phyloP scores from a whole-genome alignment of 2,329 filamentous ascomycete genomes.

The Alternaria angustiovoidea region DNA sequence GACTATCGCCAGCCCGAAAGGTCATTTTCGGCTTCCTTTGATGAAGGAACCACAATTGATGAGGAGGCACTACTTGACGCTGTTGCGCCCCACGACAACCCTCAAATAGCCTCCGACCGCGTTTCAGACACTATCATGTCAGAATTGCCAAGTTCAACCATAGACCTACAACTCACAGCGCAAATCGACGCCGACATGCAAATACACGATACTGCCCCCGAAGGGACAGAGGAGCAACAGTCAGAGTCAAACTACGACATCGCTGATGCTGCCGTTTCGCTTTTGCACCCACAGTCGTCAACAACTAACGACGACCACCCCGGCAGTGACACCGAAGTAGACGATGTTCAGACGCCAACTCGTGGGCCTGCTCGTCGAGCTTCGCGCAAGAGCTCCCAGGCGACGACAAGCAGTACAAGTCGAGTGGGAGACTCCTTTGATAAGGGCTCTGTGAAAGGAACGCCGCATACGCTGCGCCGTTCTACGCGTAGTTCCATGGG shows the following conservation, averaged over 20 bases:
- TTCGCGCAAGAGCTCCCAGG: slow-evolving; percentile 14
- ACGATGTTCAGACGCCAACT: slow-evolving; percentile 27
- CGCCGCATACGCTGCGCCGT: slow-evolving; percentile 34
- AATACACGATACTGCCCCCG: slow-evolving; percentile 20
- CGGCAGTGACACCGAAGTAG: slow-evolving; percentile 32
- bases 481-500: slow-evolving; percentile 37
- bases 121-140: slow-evolving; percentile 26
- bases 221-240: slow-evolving; percentile 12
- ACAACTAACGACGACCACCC: slow-evolving; percentile 7
- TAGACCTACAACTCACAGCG: slow-evolving; percentile 46
- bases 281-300: slow-evolving; percentile 23
- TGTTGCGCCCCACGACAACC: slow-evolving; percentile 14
- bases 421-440: slow-evolving; percentile 50
- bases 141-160: slow-evolving; percentile 40
- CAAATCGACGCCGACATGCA: slow-evolving; percentile 48
- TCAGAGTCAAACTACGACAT: slow-evolving; percentile 32
- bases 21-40: slow-evolving; percentile 33
- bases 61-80: slow-evolving; percentile 34
- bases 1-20: slow-evolving; percentile 28
- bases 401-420: slow-evolving; percentile 36
- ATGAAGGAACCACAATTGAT: slow-evolving; percentile 46
- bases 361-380: not conserved
- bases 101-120: slow-evolving; percentile 6
- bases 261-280: slow-evolving; percentile 27
- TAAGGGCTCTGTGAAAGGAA: slow-evolving; percentile 25